phyloP scores from a whole-genome alignment of 2,329 filamentous ascomycete genomes.

The Fusarium sterilihyphosum region DNA sequence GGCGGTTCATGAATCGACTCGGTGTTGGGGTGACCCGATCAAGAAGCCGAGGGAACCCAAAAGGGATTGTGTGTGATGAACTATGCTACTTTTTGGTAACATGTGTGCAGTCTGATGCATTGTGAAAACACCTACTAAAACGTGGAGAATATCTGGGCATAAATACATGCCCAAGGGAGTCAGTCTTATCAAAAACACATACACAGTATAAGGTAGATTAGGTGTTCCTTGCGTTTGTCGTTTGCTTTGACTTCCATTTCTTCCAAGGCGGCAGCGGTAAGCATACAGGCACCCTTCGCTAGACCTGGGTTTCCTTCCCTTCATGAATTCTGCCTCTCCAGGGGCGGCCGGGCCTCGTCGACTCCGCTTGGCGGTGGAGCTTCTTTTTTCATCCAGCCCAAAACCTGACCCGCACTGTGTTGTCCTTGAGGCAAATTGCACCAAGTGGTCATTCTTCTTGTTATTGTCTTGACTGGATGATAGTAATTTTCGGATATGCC shows the following conservation, averaged over 20 bases:
- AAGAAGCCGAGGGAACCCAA: constrained; percentile 31
- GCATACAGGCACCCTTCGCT: background rate
- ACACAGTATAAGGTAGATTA: background rate
- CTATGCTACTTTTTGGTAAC: constrained; percentile 4
- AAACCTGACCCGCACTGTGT: constrained; percentile 30
- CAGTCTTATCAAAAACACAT: background rate
- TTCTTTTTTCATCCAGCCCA: background rate
- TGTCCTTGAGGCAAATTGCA: constrained; percentile 31
- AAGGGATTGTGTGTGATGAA: constrained; percentile 5
- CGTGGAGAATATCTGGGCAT: background rate
- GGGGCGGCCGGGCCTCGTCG: constrained; percentile 25
- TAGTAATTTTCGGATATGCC: constrained; percentile 18
- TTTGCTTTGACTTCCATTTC: background rate
- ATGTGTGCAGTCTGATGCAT: background rate
- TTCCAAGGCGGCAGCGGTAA: background rate
- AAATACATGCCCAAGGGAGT: background rate
- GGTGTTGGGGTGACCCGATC: constrained; percentile 21
- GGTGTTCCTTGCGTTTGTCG: background rate
- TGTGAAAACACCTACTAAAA: background rate
- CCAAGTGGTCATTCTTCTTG: constrained; percentile 14
- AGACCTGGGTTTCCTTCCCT: constrained; percentile 3
- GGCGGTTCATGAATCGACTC: constrained; percentile 29
- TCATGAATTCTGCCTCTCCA: constrained; percentile 16
- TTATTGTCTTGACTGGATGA: constrained; percentile 17
- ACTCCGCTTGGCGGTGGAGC: constrained; percentile 21